Percentiles rank a stretch among this genome's conserved stretches.
Evolutionary conservation across 2,329 filamentous ascomycete species (phyloP).

Genomic region (Trichoderma koningiopsis): DNA sequence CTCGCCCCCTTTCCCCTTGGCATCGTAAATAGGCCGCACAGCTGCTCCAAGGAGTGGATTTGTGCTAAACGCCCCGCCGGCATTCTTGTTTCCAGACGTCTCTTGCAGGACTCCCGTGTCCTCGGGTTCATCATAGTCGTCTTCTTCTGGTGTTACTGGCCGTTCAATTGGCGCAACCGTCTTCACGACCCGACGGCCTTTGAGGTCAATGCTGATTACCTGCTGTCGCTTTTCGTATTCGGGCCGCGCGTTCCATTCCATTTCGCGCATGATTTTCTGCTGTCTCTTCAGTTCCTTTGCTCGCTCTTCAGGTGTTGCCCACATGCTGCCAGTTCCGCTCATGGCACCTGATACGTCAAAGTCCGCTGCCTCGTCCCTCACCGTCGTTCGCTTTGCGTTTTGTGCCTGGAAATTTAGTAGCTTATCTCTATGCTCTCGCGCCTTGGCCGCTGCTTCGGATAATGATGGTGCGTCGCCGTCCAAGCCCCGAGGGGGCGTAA

Average conservation of each 20-base stretch:
- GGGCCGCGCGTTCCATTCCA: constrained; percentile 81
- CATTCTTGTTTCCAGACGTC: constrained; percentile 39
- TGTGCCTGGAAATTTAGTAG: constrained; percentile 82
- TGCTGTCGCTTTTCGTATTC: constrained; percentile 88
- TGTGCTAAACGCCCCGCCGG: constrained; percentile 64
- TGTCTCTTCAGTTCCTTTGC: constrained; percentile 83
- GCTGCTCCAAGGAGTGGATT: constrained; percentile 68
- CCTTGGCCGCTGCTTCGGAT: constrained; percentile 65
- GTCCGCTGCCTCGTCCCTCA: constrained; percentile 79
- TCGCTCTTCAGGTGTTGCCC: constrained; percentile 81
- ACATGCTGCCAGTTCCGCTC: constrained; percentile 60
- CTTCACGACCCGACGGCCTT: constrained; percentile 73
- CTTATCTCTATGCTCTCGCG: constrained; percentile 77
- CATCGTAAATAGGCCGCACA: constrained; percentile 64
- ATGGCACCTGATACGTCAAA: constrained; percentile 56
- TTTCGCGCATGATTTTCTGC: constrained; percentile 78
- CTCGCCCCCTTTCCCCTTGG: constrained; percentile 53
- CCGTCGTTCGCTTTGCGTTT: constrained; percentile 79
- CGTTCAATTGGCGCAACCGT: constrained; percentile 67
- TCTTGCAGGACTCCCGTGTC: constrained; percentile 38
- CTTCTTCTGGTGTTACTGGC: constrained; percentile 55
- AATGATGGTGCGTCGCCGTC: constrained; percentile 40
- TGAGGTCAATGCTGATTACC: constrained; percentile 82
- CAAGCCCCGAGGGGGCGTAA: constrained; percentile 51
- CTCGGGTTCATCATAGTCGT: constrained; percentile 39